These are phyloP conservation scores for Chrysopogon serrulatus DNA, from an alignment of 176 grass and related monocot genomes.

Conservation along the genomic window DNA sequence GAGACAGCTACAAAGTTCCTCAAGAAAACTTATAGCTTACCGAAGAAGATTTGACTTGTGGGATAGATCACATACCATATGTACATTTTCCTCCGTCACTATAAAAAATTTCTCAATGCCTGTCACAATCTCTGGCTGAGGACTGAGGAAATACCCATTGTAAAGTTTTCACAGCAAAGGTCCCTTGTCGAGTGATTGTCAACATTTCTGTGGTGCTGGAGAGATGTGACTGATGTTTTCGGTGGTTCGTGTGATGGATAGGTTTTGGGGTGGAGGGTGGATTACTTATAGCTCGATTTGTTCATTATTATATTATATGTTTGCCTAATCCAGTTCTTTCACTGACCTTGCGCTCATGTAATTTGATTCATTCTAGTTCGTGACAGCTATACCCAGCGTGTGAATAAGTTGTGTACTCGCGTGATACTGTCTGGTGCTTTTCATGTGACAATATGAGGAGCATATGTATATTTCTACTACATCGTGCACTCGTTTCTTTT, in stretches of 20 bases:
- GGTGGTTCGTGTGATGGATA: not conserved
- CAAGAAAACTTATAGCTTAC: conserved; percentile 94
- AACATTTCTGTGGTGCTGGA: not conserved
- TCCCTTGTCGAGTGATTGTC: not conserved
- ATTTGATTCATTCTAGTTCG: conserved; percentile 33
- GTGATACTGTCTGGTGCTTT: not conserved
- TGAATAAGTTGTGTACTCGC: conserved; percentile 33
- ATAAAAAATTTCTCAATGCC: not conserved
- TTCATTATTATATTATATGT: conserved; percentile 39
- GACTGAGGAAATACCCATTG: conserved; percentile 14
- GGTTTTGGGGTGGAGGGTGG: not conserved
- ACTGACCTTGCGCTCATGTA: conserved; percentile 28
- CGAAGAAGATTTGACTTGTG: conserved; percentile 70
- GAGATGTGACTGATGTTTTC: not conserved
- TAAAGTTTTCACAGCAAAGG: conserved; percentile 20
- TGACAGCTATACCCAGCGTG: conserved; percentile 25
- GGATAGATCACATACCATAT: not conserved
- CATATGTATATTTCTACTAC: conserved; percentile 8
- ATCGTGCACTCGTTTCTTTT: not conserved
- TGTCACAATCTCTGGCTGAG: not conserved
- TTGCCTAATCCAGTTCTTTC: conserved; percentile 35
- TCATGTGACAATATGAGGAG: not conserved
- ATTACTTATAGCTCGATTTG: conserved; percentile 37
- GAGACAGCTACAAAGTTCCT: conserved; percentile 89
- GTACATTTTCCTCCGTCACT: conserved; percentile 30